Base-by-base conservation (phyloP, 371 early-diverging fungal genomes). In the Gilbertella persicaria region DNA sequence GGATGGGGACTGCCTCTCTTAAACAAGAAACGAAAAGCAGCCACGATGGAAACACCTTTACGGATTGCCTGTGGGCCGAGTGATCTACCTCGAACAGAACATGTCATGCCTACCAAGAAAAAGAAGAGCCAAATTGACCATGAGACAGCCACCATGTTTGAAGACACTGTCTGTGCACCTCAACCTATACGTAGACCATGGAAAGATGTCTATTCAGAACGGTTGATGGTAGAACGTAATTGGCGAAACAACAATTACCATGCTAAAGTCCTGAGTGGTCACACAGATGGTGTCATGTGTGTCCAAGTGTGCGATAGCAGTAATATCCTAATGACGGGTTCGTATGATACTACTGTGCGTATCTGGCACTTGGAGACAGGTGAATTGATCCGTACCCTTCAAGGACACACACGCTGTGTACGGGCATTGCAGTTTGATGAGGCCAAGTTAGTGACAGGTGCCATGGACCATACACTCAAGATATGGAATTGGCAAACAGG, bases 401-500 rank as follows among this genome's bases (percentile, higher is more conserved):
- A 61, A 10, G 99, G 98, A 0, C 99, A 99, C 75, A 85, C 88
- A 8, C 83, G 88, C 3, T 87, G 90, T 17, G 89, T 99, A 0
- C 80, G 95, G 2, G 91, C 90, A 2, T 78, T 98, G 6, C 95
- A 91, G 49, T 92, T 93, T 62, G 91, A 92, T 58, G 87, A 88
- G 30, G 83, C 84, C 58, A 92, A 89, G 65, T 73, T 93, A 25
- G 87, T 94, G 16, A 87, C 93, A 3, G 93, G 92, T 6, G 90
- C 94, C 8, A 87, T 91, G 71, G 99, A 99, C 62, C 83, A 90
- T 24, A 96, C 96, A 0, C 82, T 99, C n/a, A 82, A 91, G 56
- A 89, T 99, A 41, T 99, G 99, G 99, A 93, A 97, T 73, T 91
- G 93, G 66, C 89, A 92, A 42, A 90, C 88, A 4, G 98, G 96